These are phyloP conservation scores for Marasmius tenuissimus DNA, from an alignment of 1,284 basidiomycete genomes.

Conservation along the genomic window DNA sequence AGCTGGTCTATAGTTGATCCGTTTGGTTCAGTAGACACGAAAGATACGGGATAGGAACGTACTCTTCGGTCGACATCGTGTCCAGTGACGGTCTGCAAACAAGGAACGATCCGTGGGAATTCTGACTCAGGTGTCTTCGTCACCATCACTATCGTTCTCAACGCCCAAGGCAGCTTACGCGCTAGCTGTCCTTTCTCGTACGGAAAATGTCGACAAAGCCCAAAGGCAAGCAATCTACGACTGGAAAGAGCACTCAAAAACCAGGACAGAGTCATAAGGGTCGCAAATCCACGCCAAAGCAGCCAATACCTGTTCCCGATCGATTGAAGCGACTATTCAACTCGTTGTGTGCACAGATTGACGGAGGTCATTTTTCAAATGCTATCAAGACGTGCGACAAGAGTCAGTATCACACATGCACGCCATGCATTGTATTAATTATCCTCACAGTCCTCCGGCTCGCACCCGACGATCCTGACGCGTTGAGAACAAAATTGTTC, in stretches of 20 bases:
- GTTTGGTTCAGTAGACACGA: neutral
- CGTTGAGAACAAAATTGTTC: conserved; percentile 79
- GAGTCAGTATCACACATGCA: conserved; percentile 49
- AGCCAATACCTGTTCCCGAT: conserved; percentile 56
- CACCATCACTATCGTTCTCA: neutral
- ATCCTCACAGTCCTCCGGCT: conserved; percentile 65
- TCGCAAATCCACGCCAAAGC: conserved; percentile 39
- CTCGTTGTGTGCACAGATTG: conserved; percentile 80
- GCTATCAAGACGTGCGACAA: conserved; percentile 89
- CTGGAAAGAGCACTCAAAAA: conserved; percentile 12
- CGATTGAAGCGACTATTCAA: conserved; percentile 72
- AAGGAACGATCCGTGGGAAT: neutral
- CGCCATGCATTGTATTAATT: conserved; percentile 15
- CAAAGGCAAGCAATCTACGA: conserved; percentile 2
- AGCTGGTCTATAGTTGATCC: conserved; percentile 22
- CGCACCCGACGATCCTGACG: conserved; percentile 67
- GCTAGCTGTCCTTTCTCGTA: neutral
- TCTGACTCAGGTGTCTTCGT: neutral
- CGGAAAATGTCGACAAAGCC: conserved; percentile 14
- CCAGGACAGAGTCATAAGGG: conserved; percentile 18
- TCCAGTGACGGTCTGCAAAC: conserved; percentile 10
- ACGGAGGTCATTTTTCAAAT: conserved; percentile 78
- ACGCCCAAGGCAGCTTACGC: neutral
- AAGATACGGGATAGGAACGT: conserved; percentile 18
- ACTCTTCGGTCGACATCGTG: conserved; percentile 58